These are phyloP conservation scores for Tremellales sp. DNA, from an alignment of 1,284 basidiomycete genomes.

Conservation along the genomic window DNA sequence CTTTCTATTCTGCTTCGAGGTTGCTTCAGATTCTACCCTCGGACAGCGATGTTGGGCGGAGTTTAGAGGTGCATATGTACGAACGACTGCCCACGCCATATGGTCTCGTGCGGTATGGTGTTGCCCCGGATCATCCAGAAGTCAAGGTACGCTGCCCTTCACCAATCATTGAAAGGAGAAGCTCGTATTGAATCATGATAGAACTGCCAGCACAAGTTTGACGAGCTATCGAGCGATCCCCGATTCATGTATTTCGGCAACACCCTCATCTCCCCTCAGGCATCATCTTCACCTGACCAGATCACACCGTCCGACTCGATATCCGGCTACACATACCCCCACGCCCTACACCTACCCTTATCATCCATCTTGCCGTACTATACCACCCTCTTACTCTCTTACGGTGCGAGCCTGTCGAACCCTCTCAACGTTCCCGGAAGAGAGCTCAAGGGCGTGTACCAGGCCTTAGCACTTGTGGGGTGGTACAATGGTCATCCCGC, in stretches of 20 bases:
- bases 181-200: constrained; percentile 41
- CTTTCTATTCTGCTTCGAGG: constrained; percentile 87
- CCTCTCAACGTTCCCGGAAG: constrained; percentile 51
- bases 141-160: constrained; percentile 67
- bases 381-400: constrained; percentile 52
- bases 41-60: constrained; percentile 44
- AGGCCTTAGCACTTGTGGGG: constrained; percentile 83
- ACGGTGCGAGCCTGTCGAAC: constrained; percentile 49
- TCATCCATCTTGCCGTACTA: constrained; percentile 48
- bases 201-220: constrained; percentile 98
- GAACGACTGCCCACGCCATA: constrained; percentile 93
- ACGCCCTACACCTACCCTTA: constrained; percentile 48
- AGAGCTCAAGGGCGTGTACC: constrained; percentile 57
- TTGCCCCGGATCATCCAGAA: constrained; percentile 98
- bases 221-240: constrained; percentile 63
- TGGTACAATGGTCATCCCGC: constrained; percentile 96
- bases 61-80: constrained; percentile 75
- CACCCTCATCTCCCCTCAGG: constrained; percentile 60
- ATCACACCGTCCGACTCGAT: constrained; percentile 15
- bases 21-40: constrained; percentile 63
- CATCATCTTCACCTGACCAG: constrained; percentile 15
- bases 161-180: not conserved
- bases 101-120: constrained; percentile 91
- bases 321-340: constrained; percentile 46
- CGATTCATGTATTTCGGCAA: constrained; percentile 91